phyloP scores from a whole-genome alignment of 768 basidiomycete species.

The Tephrocybe sp. region DNA sequence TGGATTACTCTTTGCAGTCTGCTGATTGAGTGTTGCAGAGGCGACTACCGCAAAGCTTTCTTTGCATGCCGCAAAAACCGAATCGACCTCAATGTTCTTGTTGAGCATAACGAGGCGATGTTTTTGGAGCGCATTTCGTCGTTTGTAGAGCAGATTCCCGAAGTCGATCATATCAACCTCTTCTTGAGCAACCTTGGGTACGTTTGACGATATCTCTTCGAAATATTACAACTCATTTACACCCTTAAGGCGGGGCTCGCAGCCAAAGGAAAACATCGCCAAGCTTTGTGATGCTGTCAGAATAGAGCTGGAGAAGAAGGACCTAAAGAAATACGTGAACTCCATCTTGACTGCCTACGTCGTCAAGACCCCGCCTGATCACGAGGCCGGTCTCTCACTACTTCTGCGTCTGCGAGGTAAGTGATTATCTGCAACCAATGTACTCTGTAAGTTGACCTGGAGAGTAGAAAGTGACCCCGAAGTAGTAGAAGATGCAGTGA shows the following conservation, averaged over 20 bases:
- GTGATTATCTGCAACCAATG: not conserved
- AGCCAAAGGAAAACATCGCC: slow-evolving; percentile 56
- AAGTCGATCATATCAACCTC: slow-evolving; percentile 90
- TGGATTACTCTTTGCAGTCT: not conserved
- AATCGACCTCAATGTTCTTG: slow-evolving; percentile 86
- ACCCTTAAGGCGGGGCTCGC: slow-evolving; percentile 52
- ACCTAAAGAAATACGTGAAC: slow-evolving; percentile 81
- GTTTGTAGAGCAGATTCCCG: slow-evolving; percentile 83
- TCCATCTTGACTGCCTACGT: slow-evolving; percentile 91
- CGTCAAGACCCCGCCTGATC: slow-evolving; percentile 87
- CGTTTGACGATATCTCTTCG: slow-evolving; percentile 18
- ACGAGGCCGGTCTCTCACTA: slow-evolving; percentile 78
- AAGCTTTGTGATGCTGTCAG: slow-evolving; percentile 78
- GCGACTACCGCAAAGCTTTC: slow-evolving; percentile 83
- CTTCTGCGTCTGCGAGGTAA: slow-evolving; percentile 78
- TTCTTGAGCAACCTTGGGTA: slow-evolving; percentile 87
- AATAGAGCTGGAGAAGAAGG: slow-evolving; percentile 62
- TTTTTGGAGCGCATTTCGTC: slow-evolving; percentile 61
- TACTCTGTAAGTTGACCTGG: slow-evolving; percentile 18
- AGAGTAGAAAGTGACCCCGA: slow-evolving; percentile 53
- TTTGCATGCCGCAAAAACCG: slow-evolving; percentile 90
- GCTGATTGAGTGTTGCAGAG: slow-evolving; percentile 36
- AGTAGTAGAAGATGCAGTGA: slow-evolving; percentile 93
- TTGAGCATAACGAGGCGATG: slow-evolving; percentile 68
- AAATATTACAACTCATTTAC: slow-evolving; percentile 5